Evolutionary conservation across 2,329 filamentous ascomycete species (phyloP).

Genomic region (Leptographium flavum): DNA sequence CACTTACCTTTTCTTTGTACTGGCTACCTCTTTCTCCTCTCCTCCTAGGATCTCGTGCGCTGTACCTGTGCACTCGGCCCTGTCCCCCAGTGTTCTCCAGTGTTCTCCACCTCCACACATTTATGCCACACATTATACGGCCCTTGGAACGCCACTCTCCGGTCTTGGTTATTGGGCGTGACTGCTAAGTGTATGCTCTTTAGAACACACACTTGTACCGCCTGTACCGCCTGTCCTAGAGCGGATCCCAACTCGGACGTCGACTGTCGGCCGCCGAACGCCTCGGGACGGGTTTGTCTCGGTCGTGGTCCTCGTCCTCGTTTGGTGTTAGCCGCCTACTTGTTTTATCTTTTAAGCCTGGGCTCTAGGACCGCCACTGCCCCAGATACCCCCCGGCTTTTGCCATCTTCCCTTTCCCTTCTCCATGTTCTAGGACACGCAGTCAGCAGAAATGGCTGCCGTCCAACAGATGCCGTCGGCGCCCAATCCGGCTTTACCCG

Average conservation of each 20-base stretch:
- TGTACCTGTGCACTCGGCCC: background rate
- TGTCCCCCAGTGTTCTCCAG: background rate
- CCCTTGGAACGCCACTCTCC: background rate
- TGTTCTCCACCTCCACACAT: background rate
- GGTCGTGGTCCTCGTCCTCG: no score
- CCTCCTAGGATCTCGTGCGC: background rate
- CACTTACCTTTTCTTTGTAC: background rate
- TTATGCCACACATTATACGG: background rate
- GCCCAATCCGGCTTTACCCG: constrained; percentile 1
- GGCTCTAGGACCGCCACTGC: no score
- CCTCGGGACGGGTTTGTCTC: no score
- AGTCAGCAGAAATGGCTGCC: constrained; percentile 10
- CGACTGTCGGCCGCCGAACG: no score
- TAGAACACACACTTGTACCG: background rate
- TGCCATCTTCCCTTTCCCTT: background rate
- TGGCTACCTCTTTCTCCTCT: background rate
- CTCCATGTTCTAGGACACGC: background rate
- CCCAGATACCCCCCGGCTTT: background rate
- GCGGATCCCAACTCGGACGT: no score
- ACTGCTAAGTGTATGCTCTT: no score
- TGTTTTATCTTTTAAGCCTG: no score
- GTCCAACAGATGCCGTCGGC: constrained; percentile 15
- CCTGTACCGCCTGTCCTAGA: no score
- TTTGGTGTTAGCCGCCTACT: no score
- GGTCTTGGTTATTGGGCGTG: background rate